These are phyloP conservation scores for Sordariomycetes sp. DNA, from an alignment of 2,329 filamentous ascomycete genomes.

Conservation along the genomic window DNA sequence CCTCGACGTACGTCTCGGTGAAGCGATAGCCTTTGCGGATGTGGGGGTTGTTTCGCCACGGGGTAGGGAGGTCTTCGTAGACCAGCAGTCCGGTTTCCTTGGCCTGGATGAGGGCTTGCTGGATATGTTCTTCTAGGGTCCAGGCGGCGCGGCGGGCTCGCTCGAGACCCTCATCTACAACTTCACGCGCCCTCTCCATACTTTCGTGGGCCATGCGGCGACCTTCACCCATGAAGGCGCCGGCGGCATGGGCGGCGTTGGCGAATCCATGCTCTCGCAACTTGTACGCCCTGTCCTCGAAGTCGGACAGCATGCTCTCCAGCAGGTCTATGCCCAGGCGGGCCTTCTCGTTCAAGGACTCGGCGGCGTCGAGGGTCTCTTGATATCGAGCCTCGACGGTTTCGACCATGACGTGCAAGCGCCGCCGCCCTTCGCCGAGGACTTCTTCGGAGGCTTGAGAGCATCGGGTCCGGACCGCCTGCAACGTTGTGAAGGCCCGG, in stretches of 20 bases:
- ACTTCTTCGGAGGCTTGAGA: conserved; percentile 85
- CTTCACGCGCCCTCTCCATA: conserved; percentile 62
- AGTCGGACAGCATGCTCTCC: conserved; percentile 75
- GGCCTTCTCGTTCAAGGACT: conserved; percentile 86
- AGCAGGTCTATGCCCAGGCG: conserved; percentile 79
- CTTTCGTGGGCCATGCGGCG: conserved; percentile 74
- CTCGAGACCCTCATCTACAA: conserved; percentile 73
- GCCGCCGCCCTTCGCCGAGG: conserved; percentile 74
- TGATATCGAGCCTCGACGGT: conserved; percentile 84
- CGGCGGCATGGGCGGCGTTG: conserved; percentile 55
- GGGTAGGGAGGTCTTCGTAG: conserved; percentile 83
- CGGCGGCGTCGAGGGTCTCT: conserved; percentile 73
- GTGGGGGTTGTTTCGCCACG: conserved; percentile 93
- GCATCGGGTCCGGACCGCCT: conserved; percentile 80
- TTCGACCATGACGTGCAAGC: conserved; percentile 84
- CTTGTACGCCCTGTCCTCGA: conserved; percentile 74
- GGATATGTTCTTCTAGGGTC: conserved; percentile 75
- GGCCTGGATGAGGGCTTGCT: conserved; percentile 65
- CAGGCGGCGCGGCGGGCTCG: conserved; percentile 76
- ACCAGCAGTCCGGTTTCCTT: conserved; percentile 73
- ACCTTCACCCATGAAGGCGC: conserved; percentile 66
- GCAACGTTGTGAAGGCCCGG: conserved; percentile 75
- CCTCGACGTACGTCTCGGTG: conserved; percentile 82
- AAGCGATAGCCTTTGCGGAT: conserved; percentile 91
- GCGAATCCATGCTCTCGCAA: conserved; percentile 68